These are phyloP conservation scores for Decorospora gaudefroyi DNA, from an alignment of 2,329 filamentous ascomycete species.

Conservation along the genomic window DNA sequence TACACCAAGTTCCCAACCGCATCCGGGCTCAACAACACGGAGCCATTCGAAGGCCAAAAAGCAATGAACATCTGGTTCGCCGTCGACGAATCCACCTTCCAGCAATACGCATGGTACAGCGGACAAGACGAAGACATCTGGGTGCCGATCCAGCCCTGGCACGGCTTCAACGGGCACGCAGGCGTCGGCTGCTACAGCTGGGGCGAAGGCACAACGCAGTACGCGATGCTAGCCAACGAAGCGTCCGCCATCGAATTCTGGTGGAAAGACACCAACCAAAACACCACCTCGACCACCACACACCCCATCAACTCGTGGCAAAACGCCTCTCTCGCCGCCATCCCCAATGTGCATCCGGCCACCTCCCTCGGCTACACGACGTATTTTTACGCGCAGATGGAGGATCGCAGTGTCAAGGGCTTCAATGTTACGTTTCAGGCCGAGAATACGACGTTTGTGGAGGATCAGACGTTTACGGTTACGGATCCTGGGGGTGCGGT, in stretches of 20 bases:
- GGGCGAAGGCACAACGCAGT: slow-evolving; percentile 47
- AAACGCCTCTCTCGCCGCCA: slow-evolving; percentile 35
- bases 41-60: slow-evolving; percentile 32
- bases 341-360: slow-evolving; percentile 46
- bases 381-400: slow-evolving; percentile 51
- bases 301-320: slow-evolving; percentile 51
- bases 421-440: slow-evolving; percentile 48
- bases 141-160: slow-evolving; percentile 46
- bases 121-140: slow-evolving; percentile 43
- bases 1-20: slow-evolving; percentile 46
- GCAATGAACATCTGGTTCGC: slow-evolving; percentile 55
- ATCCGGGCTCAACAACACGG: slow-evolving; percentile 30
- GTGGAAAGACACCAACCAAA: slow-evolving; percentile 53
- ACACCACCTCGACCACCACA: slow-evolving; percentile 24
- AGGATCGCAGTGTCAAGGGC: slow-evolving; percentile 44
- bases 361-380: slow-evolving; percentile 51
- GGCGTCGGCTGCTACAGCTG: slow-evolving; percentile 53
- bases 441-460: slow-evolving; percentile 46
- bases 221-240: slow-evolving; percentile 52
- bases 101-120: slow-evolving; percentile 50
- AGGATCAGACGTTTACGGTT: slow-evolving; percentile 42
- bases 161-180: slow-evolving; percentile 50
- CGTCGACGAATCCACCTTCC: slow-evolving; percentile 47
- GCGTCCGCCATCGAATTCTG: slow-evolving; percentile 49
- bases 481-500: slow-evolving; percentile 33